These are phyloP conservation scores for Chlamydomonas applanata DNA, from an alignment of 139 green algal genomes.

Conservation along the genomic window DNA sequence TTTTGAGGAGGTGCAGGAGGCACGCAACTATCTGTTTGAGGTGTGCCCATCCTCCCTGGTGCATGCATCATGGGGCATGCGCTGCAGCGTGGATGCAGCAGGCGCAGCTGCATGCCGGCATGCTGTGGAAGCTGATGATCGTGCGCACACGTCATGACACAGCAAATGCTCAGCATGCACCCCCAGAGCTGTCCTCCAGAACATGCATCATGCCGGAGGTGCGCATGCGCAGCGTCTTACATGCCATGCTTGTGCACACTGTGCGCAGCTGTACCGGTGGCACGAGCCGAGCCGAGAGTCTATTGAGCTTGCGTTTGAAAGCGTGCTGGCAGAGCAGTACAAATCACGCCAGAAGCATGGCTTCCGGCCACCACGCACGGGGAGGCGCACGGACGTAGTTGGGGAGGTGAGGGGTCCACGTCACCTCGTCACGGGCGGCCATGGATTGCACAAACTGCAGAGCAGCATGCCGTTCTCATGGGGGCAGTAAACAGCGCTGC, in stretches of 20 bases:
- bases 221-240: neutral
- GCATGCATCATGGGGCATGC: too few species aligned
- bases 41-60: too few species aligned
- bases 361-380: constrained; percentile 62
- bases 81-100: neutral
- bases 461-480: too few species aligned
- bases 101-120: too few species aligned
- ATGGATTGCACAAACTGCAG: too few species aligned
- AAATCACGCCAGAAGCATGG: constrained; percentile 66
- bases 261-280: constrained; percentile 66
- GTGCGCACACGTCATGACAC: too few species aligned
- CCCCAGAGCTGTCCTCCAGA: neutral
- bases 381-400: constrained; percentile 42
- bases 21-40: constrained; percentile 75
- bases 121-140: too few species aligned
- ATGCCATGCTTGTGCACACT: neutral
- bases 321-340: constrained; percentile 69
- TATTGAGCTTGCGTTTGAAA: constrained; percentile 85
- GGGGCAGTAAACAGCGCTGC: too few species aligned
- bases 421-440: too few species aligned
- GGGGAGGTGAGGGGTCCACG: constrained; percentile 32
- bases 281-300: constrained; percentile 76
- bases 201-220: too few species aligned
- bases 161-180: neutral
- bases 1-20: constrained; percentile 83